A percentile compares a stretch with the other conserved stretches of the same genome.
These are phyloP conservation scores for Rauvolfia tetraphylla DNA, from an alignment of 257 asterid species.

Conservation along the genomic window DNA sequence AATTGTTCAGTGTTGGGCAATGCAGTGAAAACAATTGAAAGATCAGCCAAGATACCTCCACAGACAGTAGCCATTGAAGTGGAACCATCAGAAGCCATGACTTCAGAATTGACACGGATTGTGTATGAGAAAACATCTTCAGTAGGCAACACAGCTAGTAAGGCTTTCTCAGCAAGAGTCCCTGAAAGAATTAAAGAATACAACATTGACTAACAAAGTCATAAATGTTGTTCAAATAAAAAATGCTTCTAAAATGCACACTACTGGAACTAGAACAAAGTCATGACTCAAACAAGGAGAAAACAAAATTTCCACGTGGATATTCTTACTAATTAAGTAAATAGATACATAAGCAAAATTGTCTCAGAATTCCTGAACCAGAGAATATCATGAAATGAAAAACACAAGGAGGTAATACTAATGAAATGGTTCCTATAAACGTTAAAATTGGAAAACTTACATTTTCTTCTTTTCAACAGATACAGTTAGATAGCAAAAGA, in stretches of 20 bases:
- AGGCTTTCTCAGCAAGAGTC: constrained; percentile 96
- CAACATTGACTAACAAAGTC: constrained; percentile 19
- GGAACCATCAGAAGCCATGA: constrained; percentile 99
- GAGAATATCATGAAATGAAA: neutral
- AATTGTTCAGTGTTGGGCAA: no score
- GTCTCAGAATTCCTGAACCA: neutral
- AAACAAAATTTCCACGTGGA: neutral
- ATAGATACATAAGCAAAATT: neutral
- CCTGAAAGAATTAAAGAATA: constrained; percentile 42
- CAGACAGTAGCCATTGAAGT: constrained; percentile 99
- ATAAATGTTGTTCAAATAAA: neutral
- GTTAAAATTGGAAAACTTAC: neutral
- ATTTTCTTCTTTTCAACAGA: neutral
- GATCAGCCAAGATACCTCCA: constrained; percentile 59
- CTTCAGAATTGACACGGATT: constrained; percentile 91
- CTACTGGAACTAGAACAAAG: neutral
- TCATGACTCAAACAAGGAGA: neutral
- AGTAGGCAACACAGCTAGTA: constrained; percentile 83
- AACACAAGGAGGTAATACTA: neutral
- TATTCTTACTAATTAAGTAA: neutral
- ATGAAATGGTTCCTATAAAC: neutral
- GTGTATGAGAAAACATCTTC: constrained; percentile 83
- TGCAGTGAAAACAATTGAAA: neutral
- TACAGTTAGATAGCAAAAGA: neutral
- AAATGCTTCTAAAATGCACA: neutral